A percentile compares a stretch with the other conserved stretches of the same genome.
Evolutionary conservation across 305 asterid species (phyloP).

Genomic region (Salvia sclarea): DNA sequence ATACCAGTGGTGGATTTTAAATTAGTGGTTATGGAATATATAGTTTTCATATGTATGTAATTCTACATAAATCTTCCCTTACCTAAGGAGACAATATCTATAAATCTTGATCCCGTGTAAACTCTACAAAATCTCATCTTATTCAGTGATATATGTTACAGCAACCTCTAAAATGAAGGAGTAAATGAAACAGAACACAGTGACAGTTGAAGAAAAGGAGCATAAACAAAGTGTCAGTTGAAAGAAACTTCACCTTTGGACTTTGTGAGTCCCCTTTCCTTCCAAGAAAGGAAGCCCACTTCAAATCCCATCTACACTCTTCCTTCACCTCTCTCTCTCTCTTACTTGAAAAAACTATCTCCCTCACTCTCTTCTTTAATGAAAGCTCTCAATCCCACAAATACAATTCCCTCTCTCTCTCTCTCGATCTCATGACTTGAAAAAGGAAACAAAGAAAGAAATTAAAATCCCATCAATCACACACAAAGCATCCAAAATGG

Average conservation of each 20-base stretch:
- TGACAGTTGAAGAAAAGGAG: neutral
- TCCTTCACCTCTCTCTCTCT: conserved; percentile 9
- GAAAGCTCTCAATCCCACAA: neutral
- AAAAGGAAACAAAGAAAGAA: no score
- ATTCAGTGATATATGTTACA: neutral
- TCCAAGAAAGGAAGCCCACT: conserved; percentile 54
- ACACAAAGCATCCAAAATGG: conserved; percentile 39
- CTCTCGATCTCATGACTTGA: neutral
- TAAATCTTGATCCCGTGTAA: neutral
- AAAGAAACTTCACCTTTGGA: conserved; percentile 25
- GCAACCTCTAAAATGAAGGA: no score
- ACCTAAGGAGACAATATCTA: neutral
- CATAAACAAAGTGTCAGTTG: conserved; percentile 34
- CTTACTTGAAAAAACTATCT: neutral
- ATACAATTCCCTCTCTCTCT: neutral
- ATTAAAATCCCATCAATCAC: conserved; percentile 1
- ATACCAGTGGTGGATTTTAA: neutral
- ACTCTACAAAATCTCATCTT: neutral
- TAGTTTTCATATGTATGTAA: neutral
- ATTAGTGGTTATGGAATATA: no score
- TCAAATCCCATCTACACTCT: conserved; percentile 45
- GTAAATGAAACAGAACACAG: no score
- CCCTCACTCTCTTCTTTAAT: conserved; percentile 32
- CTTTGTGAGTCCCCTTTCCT: conserved; percentile 42
- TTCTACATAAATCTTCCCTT: neutral